Evolutionary conservation across 495 filamentous ascomycete genomes (phyloP).

Genomic region (Saxispiralis lemnorum): DNA sequence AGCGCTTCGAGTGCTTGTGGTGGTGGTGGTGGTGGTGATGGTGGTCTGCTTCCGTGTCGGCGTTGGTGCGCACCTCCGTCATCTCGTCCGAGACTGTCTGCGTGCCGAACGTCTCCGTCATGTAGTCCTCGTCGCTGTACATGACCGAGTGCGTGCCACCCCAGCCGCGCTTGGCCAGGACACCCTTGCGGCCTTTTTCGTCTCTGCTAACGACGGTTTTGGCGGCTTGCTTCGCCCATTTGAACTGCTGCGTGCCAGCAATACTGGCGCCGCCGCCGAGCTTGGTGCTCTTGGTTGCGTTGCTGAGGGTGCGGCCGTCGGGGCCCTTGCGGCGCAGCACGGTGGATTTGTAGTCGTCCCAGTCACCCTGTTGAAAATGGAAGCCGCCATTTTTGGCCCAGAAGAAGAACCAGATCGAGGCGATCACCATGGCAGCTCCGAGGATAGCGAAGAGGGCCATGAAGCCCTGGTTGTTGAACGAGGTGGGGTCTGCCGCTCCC

Average conservation of each 20-base stretch:
- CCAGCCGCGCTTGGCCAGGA: slow-evolving; percentile 12
- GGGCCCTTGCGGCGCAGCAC: slow-evolving; percentile 84
- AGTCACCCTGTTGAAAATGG: slow-evolving; percentile 64
- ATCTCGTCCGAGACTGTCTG: slow-evolving; percentile 11
- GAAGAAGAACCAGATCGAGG: slow-evolving; percentile 92
- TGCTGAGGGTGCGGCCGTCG: slow-evolving; percentile 63
- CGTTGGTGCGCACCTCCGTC: slow-evolving; percentile 11
- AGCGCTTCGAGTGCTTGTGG: slow-evolving; percentile 12
- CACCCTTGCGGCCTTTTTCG: slow-evolving; percentile 18
- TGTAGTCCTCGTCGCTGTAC: slow-evolving; percentile 14
- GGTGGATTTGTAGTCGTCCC: slow-evolving; percentile 96
- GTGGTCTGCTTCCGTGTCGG: slow-evolving; percentile 3
- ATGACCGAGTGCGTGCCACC: slow-evolving; percentile 10
- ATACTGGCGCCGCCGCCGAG: slow-evolving; percentile 57
- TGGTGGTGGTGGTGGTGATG: neutral
- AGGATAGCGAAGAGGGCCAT: slow-evolving; percentile 75
- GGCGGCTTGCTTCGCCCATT: slow-evolving; percentile 7
- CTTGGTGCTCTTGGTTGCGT: slow-evolving; percentile 63
- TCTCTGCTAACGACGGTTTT: slow-evolving; percentile 10
- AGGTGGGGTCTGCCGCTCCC: slow-evolving; percentile 25
- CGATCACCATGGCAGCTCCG: slow-evolving; percentile 58
- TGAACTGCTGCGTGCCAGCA: slow-evolving; percentile 13
- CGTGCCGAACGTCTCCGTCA: slow-evolving; percentile 7
- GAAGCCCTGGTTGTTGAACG: slow-evolving; percentile 69
- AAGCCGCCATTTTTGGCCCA: slow-evolving; percentile 94